Percentiles rank a stretch among this genome's conserved stretches.
Conservation (phyloP, 768 basidiomycete genomes). For the Lactifluus pinguis region DNA sequence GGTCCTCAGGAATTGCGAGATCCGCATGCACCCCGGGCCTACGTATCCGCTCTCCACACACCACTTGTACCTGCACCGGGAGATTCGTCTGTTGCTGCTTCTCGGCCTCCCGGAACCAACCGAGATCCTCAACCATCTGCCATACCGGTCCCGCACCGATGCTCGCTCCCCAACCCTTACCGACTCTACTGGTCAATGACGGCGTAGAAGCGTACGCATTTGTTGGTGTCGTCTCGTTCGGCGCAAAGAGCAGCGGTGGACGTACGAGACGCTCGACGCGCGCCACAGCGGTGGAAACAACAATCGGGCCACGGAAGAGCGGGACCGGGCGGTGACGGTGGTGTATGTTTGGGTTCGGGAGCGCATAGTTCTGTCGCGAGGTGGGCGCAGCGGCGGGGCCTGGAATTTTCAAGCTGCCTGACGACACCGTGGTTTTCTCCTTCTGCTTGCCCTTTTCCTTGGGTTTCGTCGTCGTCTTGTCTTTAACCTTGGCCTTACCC, state of each 20-base stretch:
- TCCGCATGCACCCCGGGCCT: slow-evolving; percentile 47
- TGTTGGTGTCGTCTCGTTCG: slow-evolving; percentile 36
- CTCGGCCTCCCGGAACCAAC: slow-evolving; percentile 62
- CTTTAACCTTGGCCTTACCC: slow-evolving; percentile 6
- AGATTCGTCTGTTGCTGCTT: slow-evolving; percentile 26
- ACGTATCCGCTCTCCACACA: slow-evolving; percentile 1
- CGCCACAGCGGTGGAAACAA: slow-evolving; percentile 21
- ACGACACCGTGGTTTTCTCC: neutral
- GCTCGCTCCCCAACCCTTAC: slow-evolving; percentile 65
- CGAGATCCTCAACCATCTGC: slow-evolving; percentile 70
- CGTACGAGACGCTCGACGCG: slow-evolving; percentile 50
- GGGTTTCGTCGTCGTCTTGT: neutral
- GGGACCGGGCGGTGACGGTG: slow-evolving; percentile 68
- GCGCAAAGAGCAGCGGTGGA: slow-evolving; percentile 42
- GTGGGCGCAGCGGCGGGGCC: neutral
- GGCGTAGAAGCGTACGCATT: slow-evolving; percentile 45
- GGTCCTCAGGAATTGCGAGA: slow-evolving; percentile 29
- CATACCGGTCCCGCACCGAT: slow-evolving; percentile 70
- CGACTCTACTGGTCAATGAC: slow-evolving; percentile 46
- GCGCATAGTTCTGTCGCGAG: slow-evolving; percentile 45
- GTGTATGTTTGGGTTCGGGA: slow-evolving; percentile 58
- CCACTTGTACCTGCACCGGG: neutral
- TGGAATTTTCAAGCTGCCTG: neutral
- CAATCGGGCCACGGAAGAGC: slow-evolving; percentile 34
- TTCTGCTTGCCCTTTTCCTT: neutral